Base-by-base conservation (phyloP, 2,329 filamentous ascomycete species). In the Teratosphaeria destructans region DNA sequence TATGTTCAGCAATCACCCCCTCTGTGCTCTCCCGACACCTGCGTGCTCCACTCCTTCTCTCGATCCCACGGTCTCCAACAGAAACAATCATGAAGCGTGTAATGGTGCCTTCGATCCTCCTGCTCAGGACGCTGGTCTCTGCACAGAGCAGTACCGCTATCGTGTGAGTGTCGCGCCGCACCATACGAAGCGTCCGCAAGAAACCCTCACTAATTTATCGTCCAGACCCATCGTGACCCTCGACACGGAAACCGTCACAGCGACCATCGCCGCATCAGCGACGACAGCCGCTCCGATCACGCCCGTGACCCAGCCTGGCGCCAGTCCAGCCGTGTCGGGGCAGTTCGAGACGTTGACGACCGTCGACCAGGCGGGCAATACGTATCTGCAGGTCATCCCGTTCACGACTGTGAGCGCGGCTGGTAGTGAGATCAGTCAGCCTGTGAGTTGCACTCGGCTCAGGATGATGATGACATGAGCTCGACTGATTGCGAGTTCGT, bases 191-290 rank as follows among this genome's bases (percentile, higher is more conserved):
- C n/a, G 14, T 23, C 1, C 29, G 32, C 26, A n/a, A 27, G 2
- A 19, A 32, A 29, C 1, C 7, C 12, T 49, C 6, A 5, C 39
- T 52, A 6, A 49, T 23, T 5, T 23, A 6, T 19, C 11, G 6
- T 23, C 43, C 35, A 60, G 58, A 49, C 59, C 59, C 1, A 60
- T 60, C 52, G 29, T 60, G 14, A 60, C 59, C 35, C 32, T 56
- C 37, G n/a, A 54, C 1, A 55, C 59, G 16, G 37, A 54, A 29
- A 57, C 55, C 19, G 26, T 57, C 27, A 57, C 59, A 29, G 29
- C 55, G 27, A 49, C 43, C n/a, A 23, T 49, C 19, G 43, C 19
- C 5, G 43, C n/a, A 11, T 23, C 43, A 23, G 8, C 43, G 16
- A 49, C 43, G 43, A 49, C 43, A 49, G 43, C 43, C 16, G 43